These are phyloP conservation scores for Scorias spongiosa DNA, from an alignment of 2,329 filamentous ascomycete species.

Conservation along the genomic window DNA sequence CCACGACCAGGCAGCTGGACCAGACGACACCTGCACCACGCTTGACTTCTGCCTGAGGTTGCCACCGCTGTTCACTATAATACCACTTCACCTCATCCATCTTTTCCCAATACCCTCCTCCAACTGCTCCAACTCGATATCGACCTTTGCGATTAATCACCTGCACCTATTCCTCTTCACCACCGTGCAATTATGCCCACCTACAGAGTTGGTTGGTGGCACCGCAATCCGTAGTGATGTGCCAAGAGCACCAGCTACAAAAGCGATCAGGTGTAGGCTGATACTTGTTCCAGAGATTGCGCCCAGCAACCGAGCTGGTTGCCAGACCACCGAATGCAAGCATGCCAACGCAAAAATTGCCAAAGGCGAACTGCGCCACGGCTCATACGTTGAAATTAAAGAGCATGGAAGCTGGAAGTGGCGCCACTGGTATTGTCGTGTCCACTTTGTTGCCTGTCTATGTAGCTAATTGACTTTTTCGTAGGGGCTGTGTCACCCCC, in stretches of 20 bases:
- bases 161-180: too few species aligned
- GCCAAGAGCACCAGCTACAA: too few species aligned
- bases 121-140: too few species aligned
- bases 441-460: too few species aligned
- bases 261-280: too few species aligned
- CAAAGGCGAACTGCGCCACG: slow-evolving; percentile 69
- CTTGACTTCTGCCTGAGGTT: too few species aligned
- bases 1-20: too few species aligned
- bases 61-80: too few species aligned
- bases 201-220: slow-evolving; percentile 14
- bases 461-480: slow-evolving; percentile 3
- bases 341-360: slow-evolving; percentile 51
- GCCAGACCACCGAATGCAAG: slow-evolving; percentile 61
- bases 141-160: too few species aligned
- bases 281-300: slow-evolving; percentile 44
- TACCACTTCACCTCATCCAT: too few species aligned
- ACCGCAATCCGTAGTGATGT: not conserved
- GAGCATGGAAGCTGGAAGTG: slow-evolving; percentile 54
- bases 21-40: too few species aligned
- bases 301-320: slow-evolving; percentile 56
- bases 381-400: slow-evolving; percentile 50
- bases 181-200: not conserved
- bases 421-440: slow-evolving; percentile 60
- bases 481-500: slow-evolving; percentile 79
- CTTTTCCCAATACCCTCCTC: too few species aligned